phyloP scores from a whole-genome alignment of 139 green algal genomes.

The Spirogloea muscicola region DNA sequence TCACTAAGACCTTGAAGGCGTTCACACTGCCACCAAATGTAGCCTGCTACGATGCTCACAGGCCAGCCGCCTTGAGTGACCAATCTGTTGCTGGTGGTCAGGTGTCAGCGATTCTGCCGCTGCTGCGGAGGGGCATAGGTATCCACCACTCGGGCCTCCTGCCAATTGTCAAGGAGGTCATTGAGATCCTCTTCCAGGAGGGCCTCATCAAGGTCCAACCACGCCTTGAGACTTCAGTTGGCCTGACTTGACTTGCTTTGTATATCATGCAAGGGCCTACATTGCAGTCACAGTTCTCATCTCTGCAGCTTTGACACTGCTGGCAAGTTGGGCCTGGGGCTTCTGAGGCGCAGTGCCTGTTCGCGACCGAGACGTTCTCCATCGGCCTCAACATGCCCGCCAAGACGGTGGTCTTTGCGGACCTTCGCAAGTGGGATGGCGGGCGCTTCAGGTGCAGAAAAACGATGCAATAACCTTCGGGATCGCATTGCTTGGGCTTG shows the following conservation, averaged over 20 bases:
- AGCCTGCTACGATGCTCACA: too few relatives aligned
- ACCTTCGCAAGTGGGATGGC: slow-evolving; percentile 74
- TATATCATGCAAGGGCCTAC: too few relatives aligned
- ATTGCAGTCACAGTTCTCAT: too few relatives aligned
- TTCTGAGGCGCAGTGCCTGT: slow-evolving; percentile 57
- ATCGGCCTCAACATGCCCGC: slow-evolving; percentile 85
- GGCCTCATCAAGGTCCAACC: slow-evolving; percentile 57
- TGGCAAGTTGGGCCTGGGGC: too few relatives aligned
- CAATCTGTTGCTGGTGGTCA: not conserved
- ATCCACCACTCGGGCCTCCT: slow-evolving; percentile 93
- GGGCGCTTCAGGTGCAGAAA: slow-evolving; percentile 48
- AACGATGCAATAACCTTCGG: too few relatives aligned
- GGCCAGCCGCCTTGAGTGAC: too few relatives aligned
- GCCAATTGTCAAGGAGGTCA: slow-evolving; percentile 95
- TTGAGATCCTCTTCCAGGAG: slow-evolving; percentile 96
- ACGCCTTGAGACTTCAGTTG: too few relatives aligned
- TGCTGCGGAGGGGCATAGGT: slow-evolving; percentile 82
- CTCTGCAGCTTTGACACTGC: too few relatives aligned
- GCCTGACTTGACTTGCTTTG: too few relatives aligned
- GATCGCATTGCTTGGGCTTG: too few relatives aligned
- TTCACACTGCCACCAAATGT: too few relatives aligned
- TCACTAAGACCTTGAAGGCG: too few relatives aligned
- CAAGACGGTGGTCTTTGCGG: slow-evolving; percentile 73
- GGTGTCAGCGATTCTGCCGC: slow-evolving; percentile 62
- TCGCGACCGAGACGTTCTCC: slow-evolving; percentile 83